Evolutionary conservation across 1,284 basidiomycete species (phyloP).

Genomic region (Fomes fomentarius): DNA sequence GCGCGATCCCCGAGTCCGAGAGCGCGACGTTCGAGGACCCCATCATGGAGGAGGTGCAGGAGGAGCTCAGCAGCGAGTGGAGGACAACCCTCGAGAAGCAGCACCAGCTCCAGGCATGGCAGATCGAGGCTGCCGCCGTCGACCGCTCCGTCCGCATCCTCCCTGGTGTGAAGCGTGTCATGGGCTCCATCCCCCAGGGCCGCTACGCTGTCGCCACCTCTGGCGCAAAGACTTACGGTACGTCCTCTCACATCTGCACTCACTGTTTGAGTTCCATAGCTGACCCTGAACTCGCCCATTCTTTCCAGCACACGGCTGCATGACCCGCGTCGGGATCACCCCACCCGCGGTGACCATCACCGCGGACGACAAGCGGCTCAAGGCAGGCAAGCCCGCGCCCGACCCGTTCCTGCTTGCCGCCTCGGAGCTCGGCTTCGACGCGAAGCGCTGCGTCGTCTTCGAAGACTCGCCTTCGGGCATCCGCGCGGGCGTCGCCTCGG

Average conservation of each 20-base stretch:
- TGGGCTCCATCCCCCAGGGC: slow-evolving; percentile 68
- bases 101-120: slow-evolving; percentile 52
- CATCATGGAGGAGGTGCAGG: slow-evolving; percentile 43
- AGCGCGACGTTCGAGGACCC: slow-evolving; percentile 40
- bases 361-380: slow-evolving; percentile 74
- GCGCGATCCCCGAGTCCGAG: slow-evolving; percentile 41
- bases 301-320: slow-evolving; percentile 63
- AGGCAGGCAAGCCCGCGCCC: slow-evolving; percentile 69
- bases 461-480: slow-evolving; percentile 80
- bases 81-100: slow-evolving; percentile 31
- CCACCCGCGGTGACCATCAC: slow-evolving; percentile 79
- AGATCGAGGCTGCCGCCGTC: slow-evolving; percentile 60
- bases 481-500: slow-evolving; percentile 71
- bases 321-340: slow-evolving; percentile 72
- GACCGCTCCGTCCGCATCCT: slow-evolving; percentile 76
- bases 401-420: slow-evolving; percentile 81
- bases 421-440: slow-evolving; percentile 66
- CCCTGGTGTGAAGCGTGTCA: slow-evolving; percentile 72
- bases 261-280: too few species aligned
- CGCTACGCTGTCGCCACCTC: slow-evolving; percentile 79
- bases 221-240: slow-evolving; percentile 74
- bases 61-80: slow-evolving; percentile 35
- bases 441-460: slow-evolving; percentile 67
- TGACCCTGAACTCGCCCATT: slow-evolving; percentile 9
- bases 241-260: slow-evolving; percentile 19